Conservation (phyloP, 2,329 filamentous ascomycete species). For the Periconia sp. region DNA sequence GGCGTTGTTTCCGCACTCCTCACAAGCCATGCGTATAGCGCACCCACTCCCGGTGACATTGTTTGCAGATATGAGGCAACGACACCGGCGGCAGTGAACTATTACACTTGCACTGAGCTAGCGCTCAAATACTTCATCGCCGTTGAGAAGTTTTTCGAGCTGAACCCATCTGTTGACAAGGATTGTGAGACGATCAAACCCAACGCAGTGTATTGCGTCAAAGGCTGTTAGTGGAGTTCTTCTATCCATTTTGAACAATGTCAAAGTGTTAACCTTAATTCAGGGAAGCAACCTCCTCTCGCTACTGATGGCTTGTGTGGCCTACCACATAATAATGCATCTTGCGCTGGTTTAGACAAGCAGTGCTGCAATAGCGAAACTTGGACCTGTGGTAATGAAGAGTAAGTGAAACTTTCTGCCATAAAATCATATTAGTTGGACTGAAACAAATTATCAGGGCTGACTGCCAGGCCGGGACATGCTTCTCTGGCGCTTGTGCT, state of each 20-base stretch:
- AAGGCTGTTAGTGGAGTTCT: constrained; percentile 26
- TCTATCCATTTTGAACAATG: not conserved
- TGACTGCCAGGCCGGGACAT: constrained; percentile 37
- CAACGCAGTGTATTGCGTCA: constrained; percentile 30
- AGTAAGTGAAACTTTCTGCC: constrained; percentile 18
- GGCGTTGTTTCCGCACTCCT: not conserved
- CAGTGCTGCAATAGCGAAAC: constrained; percentile 15
- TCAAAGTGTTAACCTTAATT: constrained; percentile 7
- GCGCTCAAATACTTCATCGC: constrained; percentile 19
- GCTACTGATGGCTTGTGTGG: constrained; percentile 33
- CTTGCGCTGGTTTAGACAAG: constrained; percentile 30
- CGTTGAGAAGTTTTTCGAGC: constrained; percentile 23
- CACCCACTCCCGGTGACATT: not conserved
- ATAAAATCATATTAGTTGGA: not conserved
- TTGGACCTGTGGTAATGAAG: constrained; percentile 28
- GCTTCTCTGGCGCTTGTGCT: constrained; percentile 36
- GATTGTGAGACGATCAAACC: constrained; percentile 33
- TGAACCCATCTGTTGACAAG: constrained; percentile 29
- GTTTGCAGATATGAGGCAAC: constrained; percentile 1
- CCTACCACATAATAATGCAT: constrained; percentile 33
- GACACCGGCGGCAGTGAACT: constrained; percentile 16
- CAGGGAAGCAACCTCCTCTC: constrained; percentile 5
- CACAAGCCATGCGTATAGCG: not conserved
- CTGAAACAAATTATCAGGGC: constrained; percentile 17
- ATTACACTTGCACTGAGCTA: constrained; percentile 27